Percentiles rank a stretch among this genome's conserved stretches.
Evolutionary conservation across 352 stramenopile species (phyloP).

Genomic region (Hyaloperonospora arabidopsidis): DNA sequence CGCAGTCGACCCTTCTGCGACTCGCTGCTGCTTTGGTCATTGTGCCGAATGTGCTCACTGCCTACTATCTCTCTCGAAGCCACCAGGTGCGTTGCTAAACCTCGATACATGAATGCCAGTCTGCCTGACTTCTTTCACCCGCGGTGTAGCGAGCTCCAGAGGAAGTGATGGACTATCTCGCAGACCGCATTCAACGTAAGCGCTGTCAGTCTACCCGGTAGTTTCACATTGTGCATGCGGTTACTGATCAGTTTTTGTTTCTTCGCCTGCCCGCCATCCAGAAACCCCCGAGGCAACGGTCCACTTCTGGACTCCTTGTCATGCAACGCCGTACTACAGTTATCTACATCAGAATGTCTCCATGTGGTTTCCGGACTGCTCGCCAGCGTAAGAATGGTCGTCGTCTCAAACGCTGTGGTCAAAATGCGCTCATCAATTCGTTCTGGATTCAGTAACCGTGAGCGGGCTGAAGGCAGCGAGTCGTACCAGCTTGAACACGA

Average conservation of each 20-base stretch:
- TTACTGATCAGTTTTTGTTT: neutral
- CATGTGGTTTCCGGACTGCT: constrained; percentile 84
- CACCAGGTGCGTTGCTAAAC: constrained; percentile 33
- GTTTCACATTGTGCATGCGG: neutral
- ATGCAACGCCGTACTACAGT: constrained; percentile 84
- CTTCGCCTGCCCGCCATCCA: constrained; percentile 4
- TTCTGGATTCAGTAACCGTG: constrained; percentile 40
- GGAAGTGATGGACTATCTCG: constrained; percentile 78
- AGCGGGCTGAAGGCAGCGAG: constrained; percentile 47
- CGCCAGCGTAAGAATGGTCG: constrained; percentile 44
- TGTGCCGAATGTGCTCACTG: constrained; percentile 52
- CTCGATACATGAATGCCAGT: constrained; percentile 1
- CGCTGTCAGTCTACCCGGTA: neutral
- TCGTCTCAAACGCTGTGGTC: neutral
- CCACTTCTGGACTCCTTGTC: constrained; percentile 82
- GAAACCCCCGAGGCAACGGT: constrained; percentile 41
- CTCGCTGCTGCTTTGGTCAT: constrained; percentile 44
- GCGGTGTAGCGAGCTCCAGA: constrained; percentile 52
- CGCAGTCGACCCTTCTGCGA: constrained; percentile 48
- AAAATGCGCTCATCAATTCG: constrained; percentile 5
- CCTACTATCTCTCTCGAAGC: constrained; percentile 60
- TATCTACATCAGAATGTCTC: constrained; percentile 75
- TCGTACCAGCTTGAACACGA: constrained; percentile 59
- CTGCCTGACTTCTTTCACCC: constrained; percentile 1
- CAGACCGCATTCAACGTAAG: constrained; percentile 47